phyloP scores from a whole-genome alignment of 208 protist species.

The Acanthamoeba triangularis region DNA sequence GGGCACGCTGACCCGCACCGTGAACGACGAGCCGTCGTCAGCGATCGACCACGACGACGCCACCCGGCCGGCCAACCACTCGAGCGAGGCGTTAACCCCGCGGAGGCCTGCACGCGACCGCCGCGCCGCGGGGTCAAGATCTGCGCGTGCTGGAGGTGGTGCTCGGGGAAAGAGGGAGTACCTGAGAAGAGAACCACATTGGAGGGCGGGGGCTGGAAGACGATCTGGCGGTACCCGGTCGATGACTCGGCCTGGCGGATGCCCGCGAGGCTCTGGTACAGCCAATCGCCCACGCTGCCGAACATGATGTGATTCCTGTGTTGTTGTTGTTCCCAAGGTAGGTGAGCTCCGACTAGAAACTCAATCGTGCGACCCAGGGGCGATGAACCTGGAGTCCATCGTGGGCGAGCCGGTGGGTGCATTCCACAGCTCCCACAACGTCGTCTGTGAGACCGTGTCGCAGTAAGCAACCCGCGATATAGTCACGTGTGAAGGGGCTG shows the following conservation, averaged over 20 bases:
- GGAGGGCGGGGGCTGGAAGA: neutral
- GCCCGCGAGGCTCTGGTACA: neutral
- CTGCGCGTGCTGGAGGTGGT: too few species aligned
- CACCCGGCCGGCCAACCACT: neutral
- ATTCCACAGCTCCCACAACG: slow-evolving; percentile 14
- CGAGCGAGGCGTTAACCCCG: neutral
- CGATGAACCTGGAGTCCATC: slow-evolving; percentile 11
- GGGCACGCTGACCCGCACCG: neutral
- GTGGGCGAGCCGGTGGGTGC: neutral
- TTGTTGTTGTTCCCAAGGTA: neutral
- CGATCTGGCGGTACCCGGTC: neutral
- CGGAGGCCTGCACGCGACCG: neutral
- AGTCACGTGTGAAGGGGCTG: too few species aligned
- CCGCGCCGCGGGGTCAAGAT: too few species aligned
- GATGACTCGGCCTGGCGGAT: neutral
- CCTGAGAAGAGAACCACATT: neutral
- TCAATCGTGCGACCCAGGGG: neutral
- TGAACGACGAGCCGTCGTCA: neutral
- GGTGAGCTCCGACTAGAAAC: neutral
- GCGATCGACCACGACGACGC: neutral
- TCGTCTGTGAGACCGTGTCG: too few species aligned
- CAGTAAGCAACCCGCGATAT: too few species aligned
- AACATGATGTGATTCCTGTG: slow-evolving; percentile 53
- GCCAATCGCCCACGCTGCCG: slow-evolving; percentile 21
- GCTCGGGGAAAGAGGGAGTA: too few species aligned